phyloP scores from a whole-genome alignment of 768 basidiomycete species.

The Candolleomyces efflorescens region DNA sequence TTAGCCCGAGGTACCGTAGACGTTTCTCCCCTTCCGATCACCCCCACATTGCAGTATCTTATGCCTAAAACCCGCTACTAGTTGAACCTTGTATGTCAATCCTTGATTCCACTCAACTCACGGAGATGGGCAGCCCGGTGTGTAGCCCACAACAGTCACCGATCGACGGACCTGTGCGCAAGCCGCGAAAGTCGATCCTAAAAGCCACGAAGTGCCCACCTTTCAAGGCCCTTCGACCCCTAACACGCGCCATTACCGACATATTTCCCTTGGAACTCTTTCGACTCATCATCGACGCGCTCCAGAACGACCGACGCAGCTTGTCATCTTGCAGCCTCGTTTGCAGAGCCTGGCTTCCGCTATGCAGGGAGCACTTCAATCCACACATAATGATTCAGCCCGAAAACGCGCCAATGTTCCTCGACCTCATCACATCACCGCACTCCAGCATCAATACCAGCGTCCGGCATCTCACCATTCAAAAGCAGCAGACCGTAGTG shows the following conservation, averaged over 20 bases:
- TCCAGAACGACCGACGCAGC: slow-evolving; percentile 5
- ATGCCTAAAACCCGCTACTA: neutral
- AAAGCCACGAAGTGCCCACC: neutral
- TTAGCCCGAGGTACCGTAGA: neutral
- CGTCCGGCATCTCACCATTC: slow-evolving; percentile 5
- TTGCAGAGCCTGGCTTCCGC: slow-evolving; percentile 20
- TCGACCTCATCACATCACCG: slow-evolving; percentile 4
- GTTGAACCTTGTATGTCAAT: neutral
- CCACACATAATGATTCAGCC: slow-evolving; percentile 4
- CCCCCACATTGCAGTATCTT: neutral
- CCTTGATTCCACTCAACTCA: neutral
- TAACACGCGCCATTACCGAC: slow-evolving; percentile 4
- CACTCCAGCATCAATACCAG: neutral
- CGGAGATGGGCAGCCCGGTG: neutral
- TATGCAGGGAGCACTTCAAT: slow-evolving; percentile 3
- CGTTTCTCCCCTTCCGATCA: neutral
- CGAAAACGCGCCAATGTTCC: slow-evolving; percentile 1
- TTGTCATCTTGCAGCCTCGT: slow-evolving; percentile 19
- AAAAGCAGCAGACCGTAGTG: slow-evolving; percentile 5
- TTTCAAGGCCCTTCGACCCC: neutral
- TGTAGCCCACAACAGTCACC: neutral
- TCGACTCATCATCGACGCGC: slow-evolving; percentile 1
- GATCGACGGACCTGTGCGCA: neutral
- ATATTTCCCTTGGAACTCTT: slow-evolving; percentile 7
- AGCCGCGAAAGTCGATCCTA: slow-evolving; percentile 6